Conservation (phyloP, 805 yeast species). For the Trichomonascus vanleenenianus region DNA sequence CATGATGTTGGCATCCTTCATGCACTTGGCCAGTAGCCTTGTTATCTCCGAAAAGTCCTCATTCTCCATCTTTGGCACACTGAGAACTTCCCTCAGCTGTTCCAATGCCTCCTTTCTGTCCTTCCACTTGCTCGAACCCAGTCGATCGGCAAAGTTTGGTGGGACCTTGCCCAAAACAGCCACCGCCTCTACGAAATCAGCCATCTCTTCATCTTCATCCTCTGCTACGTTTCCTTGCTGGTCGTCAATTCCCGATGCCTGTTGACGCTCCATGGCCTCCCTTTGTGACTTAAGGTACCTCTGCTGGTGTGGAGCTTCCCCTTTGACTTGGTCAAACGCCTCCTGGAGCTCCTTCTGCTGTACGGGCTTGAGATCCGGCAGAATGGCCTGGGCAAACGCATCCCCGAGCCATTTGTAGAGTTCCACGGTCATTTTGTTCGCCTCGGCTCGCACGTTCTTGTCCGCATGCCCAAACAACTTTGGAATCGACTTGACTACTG, state of each 20-base stretch:
- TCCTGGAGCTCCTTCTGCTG: conserved; percentile 79
- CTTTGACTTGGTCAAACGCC: conserved; percentile 49
- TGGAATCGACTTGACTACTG: conserved; percentile 49
- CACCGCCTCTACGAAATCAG: conserved; percentile 61
- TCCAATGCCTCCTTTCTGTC: conserved; percentile 83
- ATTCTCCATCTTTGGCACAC: conserved; percentile 43
- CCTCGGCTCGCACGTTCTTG: conserved; percentile 72
- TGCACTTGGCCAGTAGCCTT: conserved; percentile 56
- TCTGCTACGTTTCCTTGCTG: conserved; percentile 38
- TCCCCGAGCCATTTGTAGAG: conserved; percentile 69
- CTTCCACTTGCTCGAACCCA: conserved; percentile 74
- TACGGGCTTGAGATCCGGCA: conserved; percentile 76
- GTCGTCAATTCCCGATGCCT: conserved; percentile 24
- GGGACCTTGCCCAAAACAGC: conserved; percentile 64
- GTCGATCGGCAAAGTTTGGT: conserved; percentile 43
- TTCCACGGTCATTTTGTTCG: conserved; percentile 60
- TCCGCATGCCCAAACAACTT: conserved; percentile 81
- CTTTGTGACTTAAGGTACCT: conserved; percentile 50
- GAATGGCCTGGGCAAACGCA: conserved; percentile 47
- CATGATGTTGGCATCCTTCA: conserved; percentile 84
- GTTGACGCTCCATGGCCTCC: conserved; percentile 30
- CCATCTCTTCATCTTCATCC: conserved; percentile 51
- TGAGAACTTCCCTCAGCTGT: conserved; percentile 37
- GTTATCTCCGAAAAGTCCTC: conserved; percentile 63
- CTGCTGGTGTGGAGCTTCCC: conserved; percentile 35